Evolutionary conservation across 345 rosid species (phyloP).

Genomic region (Heritiera fomes): DNA sequence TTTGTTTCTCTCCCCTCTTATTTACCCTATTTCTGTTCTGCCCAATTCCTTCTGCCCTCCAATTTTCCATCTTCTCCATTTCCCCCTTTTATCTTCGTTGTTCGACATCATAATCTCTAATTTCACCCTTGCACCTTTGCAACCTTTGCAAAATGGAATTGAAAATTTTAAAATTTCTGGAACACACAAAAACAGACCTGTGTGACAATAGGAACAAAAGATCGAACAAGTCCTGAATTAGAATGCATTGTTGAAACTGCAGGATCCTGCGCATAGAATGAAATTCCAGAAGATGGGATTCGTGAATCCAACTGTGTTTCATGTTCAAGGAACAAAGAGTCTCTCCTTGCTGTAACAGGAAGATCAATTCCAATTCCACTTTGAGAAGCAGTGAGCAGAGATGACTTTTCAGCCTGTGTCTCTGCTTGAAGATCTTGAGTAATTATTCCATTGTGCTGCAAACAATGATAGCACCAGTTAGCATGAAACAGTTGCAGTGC

Average conservation of each 20-base stretch:
- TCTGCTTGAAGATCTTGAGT: slow-evolving; percentile 61
- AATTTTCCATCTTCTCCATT: background rate
- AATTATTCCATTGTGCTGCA: slow-evolving; percentile 47
- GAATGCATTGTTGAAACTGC: slow-evolving; percentile 48
- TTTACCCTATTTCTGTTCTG: background rate
- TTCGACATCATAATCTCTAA: background rate
- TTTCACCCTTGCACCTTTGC: too few species aligned
- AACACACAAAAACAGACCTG: slow-evolving; percentile 30
- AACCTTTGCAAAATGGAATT: background rate
- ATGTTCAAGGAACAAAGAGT: slow-evolving; percentile 50
- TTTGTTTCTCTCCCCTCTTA: background rate
- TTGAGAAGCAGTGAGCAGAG: slow-evolving; percentile 37
- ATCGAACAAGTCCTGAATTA: slow-evolving; percentile 42
- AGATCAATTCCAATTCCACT: slow-evolving; percentile 41
- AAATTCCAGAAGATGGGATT: slow-evolving; percentile 48
- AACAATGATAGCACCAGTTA: background rate
- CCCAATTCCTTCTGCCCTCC: background rate
- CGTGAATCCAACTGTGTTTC: slow-evolving; percentile 55
- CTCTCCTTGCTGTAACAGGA: slow-evolving; percentile 53
- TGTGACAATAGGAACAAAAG: slow-evolving; percentile 63
- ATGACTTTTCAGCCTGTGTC: slow-evolving; percentile 46
- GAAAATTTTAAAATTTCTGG: too few species aligned
- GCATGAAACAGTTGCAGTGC: slow-evolving; percentile 1
- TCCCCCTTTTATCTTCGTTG: background rate
- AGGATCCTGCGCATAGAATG: slow-evolving; percentile 64